A percentile compares a stretch with the other conserved stretches of the same genome.
Conservation (phyloP, 2,329 filamentous ascomycete genomes). For the Verticillium longisporum region DNA sequence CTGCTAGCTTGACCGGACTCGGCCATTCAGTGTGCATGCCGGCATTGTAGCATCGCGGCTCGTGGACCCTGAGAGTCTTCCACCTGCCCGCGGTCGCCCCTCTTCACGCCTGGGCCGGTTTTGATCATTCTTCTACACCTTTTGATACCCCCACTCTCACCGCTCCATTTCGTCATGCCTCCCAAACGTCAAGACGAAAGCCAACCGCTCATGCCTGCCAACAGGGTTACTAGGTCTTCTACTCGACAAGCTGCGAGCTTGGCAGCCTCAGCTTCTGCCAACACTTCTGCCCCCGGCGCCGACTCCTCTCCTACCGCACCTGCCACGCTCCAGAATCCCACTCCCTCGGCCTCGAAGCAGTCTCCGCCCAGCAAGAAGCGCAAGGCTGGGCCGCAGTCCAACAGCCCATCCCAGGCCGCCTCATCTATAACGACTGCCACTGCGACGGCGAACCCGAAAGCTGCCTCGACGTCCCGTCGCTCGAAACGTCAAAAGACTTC, state of each 20-base stretch:
- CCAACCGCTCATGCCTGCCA: constrained; percentile 74
- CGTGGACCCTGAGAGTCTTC: background rate
- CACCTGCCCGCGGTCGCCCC: background rate
- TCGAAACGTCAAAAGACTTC: constrained; percentile 66
- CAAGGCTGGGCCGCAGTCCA: constrained; percentile 56
- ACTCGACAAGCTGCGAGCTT: constrained; percentile 77
- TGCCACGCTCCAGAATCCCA: constrained; percentile 27
- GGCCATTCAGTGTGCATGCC: background rate
- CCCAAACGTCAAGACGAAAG: background rate
- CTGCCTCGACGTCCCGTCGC: constrained; percentile 42
- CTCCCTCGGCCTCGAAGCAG: constrained; percentile 28
- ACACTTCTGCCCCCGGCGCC: constrained; percentile 29
- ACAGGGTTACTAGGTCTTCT: constrained; percentile 88
- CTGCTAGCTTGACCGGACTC: background rate
- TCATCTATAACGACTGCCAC: constrained; percentile 1
- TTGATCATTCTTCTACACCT: constrained; percentile 12
- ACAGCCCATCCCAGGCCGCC: constrained; percentile 27
- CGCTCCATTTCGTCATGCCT: constrained; percentile 11
- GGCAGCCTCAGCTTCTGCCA: constrained; percentile 43
- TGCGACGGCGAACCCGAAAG: background rate
- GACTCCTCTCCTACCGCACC: constrained; percentile 32
- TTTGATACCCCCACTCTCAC: constrained; percentile 18
- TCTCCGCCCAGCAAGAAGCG: constrained; percentile 61
- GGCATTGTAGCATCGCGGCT: background rate
- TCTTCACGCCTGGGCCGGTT: constrained; percentile 10